Base-by-base conservation (phyloP, 768 basidiomycete genomes). In the Boletus tylopilopsis region DNA sequence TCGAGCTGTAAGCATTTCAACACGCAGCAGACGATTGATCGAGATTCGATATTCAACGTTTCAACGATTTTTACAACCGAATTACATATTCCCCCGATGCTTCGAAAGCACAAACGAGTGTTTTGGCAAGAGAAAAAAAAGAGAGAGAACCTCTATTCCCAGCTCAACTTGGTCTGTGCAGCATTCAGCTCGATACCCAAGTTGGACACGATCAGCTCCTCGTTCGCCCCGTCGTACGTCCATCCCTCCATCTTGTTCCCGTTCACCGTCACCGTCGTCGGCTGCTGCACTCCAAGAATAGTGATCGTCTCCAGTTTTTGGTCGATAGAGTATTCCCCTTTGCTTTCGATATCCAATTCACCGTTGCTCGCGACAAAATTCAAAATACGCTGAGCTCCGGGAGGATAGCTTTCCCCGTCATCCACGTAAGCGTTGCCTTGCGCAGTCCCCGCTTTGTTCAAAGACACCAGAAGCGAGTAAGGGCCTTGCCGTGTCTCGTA, bases 361-460 rank as follows among this genome's bases (percentile, higher is more conserved):
- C 68, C 63, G 13, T 57, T 56, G 4, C 54, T 50, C 8, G 72
- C 77, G 1, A 53, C 44, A 61, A 87, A 78, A 1, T 58, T 73
- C 46, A 87, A 59, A 8, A 58, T 75, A 4, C 59, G 75, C 61
- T 69, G 76, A 4, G 75, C 73, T n/a, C 76, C 76, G n/a, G 81
- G 80, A 19, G 80, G 80, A 48, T 75, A 61, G 56, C 73, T 81
- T 32, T 80, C 72, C 9, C 87, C 88, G 58, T 90, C 88, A 61
- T 90, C 88, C 18, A 90, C 54, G 60, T 83, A 85, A 0, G 81
- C 80, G 23, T 73, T 67, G 1, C 87, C 87, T 37, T 71, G 75
- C 0, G 86, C 85, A 6, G 61, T 49, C 0, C 80, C 79, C 30
- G 69, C 65, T 11, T 57, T 56, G 21, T 75, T 69, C 45, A 80